A percentile compares a stretch with the other conserved stretches of the same genome.
Conservation (phyloP, 2,329 filamentous ascomycete species). For the Orbilia ellipsospora region DNA sequence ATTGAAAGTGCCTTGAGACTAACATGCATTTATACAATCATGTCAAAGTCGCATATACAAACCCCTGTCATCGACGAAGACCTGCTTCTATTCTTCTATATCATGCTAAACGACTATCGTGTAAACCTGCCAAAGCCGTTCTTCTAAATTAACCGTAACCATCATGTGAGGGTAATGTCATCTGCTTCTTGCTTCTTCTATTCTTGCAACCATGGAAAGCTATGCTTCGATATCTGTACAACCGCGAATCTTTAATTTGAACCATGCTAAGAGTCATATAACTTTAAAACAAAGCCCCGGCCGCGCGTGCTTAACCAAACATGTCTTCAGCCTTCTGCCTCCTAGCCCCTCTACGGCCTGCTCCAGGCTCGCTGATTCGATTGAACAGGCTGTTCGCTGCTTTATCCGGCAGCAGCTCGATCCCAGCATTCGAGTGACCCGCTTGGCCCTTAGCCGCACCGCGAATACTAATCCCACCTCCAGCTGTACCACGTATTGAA, state of each 20-base stretch:
- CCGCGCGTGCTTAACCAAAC: constrained; percentile 26
- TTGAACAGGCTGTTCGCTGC: constrained; percentile 52
- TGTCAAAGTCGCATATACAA: too few species aligned
- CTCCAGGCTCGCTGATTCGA: constrained; percentile 41
- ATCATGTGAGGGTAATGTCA: background rate
- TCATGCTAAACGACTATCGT: too few species aligned
- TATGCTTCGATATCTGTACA: too few species aligned
- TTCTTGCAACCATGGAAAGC: background rate
- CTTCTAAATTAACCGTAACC: too few species aligned
- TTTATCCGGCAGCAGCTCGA: constrained; percentile 57
- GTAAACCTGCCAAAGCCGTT: too few species aligned
- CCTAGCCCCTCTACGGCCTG: constrained; percentile 25
- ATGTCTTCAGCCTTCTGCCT: constrained; percentile 53
- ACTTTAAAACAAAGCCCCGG: background rate
- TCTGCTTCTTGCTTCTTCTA: background rate
- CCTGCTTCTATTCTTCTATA: background rate
- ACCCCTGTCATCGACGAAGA: too few species aligned
- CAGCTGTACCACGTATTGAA: constrained; percentile 47
- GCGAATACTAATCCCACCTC: constrained; percentile 26
- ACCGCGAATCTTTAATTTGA: background rate
- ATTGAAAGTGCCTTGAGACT: too few species aligned
- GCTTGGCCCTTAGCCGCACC: constrained; percentile 42
- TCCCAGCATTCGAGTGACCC: constrained; percentile 49
- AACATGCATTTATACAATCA: too few species aligned
- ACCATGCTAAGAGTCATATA: background rate